phyloP scores from a whole-genome alignment of 2,329 filamentous ascomycete genomes.

The Dactylella cylindrospora region DNA sequence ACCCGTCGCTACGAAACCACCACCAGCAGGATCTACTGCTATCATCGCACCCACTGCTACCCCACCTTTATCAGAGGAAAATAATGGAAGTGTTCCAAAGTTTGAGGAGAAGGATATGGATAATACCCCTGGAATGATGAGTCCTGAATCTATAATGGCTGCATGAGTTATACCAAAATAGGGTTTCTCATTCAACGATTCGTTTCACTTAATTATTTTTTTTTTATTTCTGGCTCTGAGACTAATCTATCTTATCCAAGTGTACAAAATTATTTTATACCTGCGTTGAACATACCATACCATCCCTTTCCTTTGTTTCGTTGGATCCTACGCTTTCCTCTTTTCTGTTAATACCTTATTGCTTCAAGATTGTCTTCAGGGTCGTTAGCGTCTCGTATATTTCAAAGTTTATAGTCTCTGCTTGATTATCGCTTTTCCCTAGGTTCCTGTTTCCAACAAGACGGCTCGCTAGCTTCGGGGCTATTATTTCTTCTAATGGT shows the following conservation, averaged over 20 bases:
- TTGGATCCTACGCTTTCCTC: conserved; percentile 1
- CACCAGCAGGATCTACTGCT: conserved; percentile 50
- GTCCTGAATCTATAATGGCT: conserved; percentile 70
- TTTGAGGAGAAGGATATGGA: conserved; percentile 70
- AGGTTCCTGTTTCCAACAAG: too few relatives aligned
- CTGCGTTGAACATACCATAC: conserved; percentile 27
- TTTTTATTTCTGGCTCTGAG: conserved; percentile 50
- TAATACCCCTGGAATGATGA: conserved; percentile 72
- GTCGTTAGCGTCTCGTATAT: too few relatives aligned
- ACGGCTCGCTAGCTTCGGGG: too few relatives aligned
- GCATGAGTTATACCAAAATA: conserved; percentile 19
- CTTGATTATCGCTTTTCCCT: too few relatives aligned
- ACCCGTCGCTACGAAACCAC: conserved; percentile 55
- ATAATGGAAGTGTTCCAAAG: conserved; percentile 52
- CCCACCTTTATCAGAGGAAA: conserved; percentile 48
- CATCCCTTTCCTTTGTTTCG: conserved; percentile 6
- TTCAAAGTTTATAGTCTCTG: too few relatives aligned
- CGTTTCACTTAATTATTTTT: conserved; percentile 29
- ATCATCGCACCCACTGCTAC: conserved; percentile 45
- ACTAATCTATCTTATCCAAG: not conserved
- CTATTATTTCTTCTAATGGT: too few relatives aligned
- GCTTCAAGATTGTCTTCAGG: too few relatives aligned
- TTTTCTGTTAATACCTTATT: conserved; percentile 46
- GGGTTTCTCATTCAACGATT: conserved; percentile 7
- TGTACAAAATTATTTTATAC: conserved; percentile 13